Evolutionary conservation across 257 asterid species (phyloP).

Genomic region (Solanum microdontum): DNA sequence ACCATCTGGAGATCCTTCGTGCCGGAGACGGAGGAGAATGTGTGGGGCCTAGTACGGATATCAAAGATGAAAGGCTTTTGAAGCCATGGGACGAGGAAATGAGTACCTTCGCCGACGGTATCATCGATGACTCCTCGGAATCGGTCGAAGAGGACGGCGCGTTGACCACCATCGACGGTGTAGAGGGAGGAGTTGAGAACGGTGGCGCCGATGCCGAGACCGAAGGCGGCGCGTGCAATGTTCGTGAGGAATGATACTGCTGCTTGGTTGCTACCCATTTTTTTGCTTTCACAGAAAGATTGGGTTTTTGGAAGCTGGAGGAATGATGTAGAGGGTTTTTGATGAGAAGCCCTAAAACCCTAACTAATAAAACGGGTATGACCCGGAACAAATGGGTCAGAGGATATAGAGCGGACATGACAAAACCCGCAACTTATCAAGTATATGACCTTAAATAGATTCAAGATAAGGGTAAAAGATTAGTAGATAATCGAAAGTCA

Average conservation of each 20-base stretch:
- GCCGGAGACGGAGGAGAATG: constrained; percentile 71
- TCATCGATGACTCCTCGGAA: constrained; percentile 76
- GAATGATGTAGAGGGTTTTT: not conserved
- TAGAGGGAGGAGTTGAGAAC: constrained; percentile 57
- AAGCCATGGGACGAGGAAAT: constrained; percentile 81
- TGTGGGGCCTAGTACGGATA: constrained; percentile 83
- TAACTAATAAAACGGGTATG: not conserved
- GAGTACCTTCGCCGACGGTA: constrained; percentile 83
- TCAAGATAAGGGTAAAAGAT: not conserved
- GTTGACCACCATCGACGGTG: constrained; percentile 97
- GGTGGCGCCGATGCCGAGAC: constrained; percentile 53
- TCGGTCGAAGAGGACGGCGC: constrained; percentile 90
- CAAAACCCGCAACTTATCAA: not conserved
- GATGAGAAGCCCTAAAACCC: not conserved
- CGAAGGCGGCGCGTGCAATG: constrained; percentile 74
- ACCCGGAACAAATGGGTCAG: not conserved
- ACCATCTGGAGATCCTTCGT: constrained; percentile 99
- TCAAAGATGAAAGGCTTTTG: constrained; percentile 86
- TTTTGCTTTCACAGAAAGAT: not conserved
- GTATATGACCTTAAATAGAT: not conserved
- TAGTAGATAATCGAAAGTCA: not conserved
- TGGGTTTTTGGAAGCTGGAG: not conserved
- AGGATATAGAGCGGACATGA: not conserved
- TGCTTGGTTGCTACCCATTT: constrained; percentile 60
- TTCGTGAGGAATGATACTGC: constrained; percentile 48